Percentiles rank a stretch among this genome's conserved stretches.
Evolutionary conservation across 257 asterid genomes (phyloP).

Genomic region (Gynochthodes officinalis): DNA sequence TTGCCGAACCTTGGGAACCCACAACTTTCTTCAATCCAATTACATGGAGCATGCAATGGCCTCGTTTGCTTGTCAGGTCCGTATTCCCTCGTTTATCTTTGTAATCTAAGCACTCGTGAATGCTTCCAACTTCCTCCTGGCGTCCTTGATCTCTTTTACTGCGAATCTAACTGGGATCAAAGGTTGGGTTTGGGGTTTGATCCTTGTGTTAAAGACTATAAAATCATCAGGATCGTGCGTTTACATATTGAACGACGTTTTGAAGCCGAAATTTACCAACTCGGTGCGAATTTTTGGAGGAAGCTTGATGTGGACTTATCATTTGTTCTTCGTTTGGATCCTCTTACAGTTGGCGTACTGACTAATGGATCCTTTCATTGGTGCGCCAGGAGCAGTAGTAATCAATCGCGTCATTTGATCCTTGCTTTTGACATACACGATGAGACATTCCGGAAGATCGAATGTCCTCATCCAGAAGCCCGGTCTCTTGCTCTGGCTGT

Average conservation of each 20-base stretch:
- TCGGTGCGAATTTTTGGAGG: neutral
- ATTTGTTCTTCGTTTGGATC: neutral
- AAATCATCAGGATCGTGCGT: neutral
- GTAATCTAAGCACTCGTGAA: neutral
- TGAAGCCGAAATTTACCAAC: neutral
- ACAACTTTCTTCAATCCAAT: no score
- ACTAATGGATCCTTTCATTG: neutral
- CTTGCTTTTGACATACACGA: neutral
- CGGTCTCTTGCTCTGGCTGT: neutral
- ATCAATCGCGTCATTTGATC: neutral
- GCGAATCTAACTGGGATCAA: neutral
- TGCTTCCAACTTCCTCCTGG: neutral
- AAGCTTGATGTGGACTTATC: neutral
- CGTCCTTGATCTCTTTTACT: no score
- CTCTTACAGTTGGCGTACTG: neutral
- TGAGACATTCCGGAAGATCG: neutral
- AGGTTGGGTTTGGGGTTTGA: neutral
- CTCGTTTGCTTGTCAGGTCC: neutral
- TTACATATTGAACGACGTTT: no score
- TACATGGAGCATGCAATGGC: neutral
- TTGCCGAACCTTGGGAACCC: no score
- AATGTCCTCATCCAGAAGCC: neutral
- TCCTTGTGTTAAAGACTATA: no score
- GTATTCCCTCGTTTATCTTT: no score
- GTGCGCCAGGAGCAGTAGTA: no score